Percentiles rank a stretch among this genome's conserved stretches.
phyloP scores from a whole-genome alignment of 192 early-diverging fungal species.

The Coemansia biformis region DNA sequence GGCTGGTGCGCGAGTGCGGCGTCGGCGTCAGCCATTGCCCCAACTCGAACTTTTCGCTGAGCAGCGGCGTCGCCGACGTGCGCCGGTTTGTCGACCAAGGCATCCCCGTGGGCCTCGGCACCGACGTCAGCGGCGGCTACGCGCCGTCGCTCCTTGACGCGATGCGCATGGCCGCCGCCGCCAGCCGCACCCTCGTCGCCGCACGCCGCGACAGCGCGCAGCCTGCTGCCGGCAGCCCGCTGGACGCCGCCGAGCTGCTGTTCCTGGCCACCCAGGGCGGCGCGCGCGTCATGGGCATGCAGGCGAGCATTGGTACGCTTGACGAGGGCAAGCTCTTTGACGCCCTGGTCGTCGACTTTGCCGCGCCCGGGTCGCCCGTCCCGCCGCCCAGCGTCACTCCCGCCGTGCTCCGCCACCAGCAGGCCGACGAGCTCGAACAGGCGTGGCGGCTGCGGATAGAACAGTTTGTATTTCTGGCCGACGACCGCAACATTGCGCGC shows the following conservation, averaged over 20 bases:
- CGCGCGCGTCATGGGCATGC: constrained; percentile 72
- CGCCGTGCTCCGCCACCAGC: constrained; percentile 13
- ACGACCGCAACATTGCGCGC: constrained; percentile 73
- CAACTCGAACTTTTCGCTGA: constrained; percentile 82
- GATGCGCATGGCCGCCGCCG: constrained; percentile 73
- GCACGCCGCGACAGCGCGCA: constrained; percentile 18
- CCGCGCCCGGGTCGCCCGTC: constrained; percentile 53
- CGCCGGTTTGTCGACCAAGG: constrained; percentile 64
- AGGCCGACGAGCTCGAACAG: neutral
- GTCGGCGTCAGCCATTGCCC: constrained; percentile 89
- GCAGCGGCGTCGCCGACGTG: constrained; percentile 77
- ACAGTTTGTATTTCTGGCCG: constrained; percentile 90
- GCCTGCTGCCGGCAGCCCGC: constrained; percentile 34
- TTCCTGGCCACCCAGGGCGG: constrained; percentile 91
- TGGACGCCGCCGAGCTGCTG: constrained; percentile 67
- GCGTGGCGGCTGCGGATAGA: constrained; percentile 54
- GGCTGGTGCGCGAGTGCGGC: constrained; percentile 56
- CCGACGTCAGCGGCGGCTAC: constrained; percentile 88
- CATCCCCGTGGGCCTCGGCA: constrained; percentile 88
- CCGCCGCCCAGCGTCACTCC: constrained; percentile 15
- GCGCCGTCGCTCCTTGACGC: constrained; percentile 80
- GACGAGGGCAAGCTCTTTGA: constrained; percentile 85
- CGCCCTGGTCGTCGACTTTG: constrained; percentile 76
- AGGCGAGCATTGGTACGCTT: constrained; percentile 76
- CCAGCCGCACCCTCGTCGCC: constrained; percentile 58